Evolutionary conservation across 371 early-diverging fungal species (phyloP), one percentile per base, ranked within the genome.

Genomic region (Actinomortierella wolfii): DNA sequence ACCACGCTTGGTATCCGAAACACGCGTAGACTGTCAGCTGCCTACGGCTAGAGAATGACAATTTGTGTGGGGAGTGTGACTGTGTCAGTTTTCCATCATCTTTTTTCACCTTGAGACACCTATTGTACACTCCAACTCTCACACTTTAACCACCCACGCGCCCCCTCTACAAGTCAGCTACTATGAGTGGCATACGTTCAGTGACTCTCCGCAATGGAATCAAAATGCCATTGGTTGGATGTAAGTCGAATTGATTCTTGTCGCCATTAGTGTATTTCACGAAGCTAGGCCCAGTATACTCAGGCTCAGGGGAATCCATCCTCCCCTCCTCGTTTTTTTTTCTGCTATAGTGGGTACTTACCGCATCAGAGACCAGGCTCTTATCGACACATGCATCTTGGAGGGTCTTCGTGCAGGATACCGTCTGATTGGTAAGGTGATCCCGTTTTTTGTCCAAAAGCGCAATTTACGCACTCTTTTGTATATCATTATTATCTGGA

Each of bases 341-440:
- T 46, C 44, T 1, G 42, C 26, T 43, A 5, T 51, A 90, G 89
- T 91, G 59, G 93, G 92, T 17, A 92, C 93, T 0, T 92, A 87
- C 68, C 81, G 88, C 17, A 76, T 92, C 56, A 78, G 71, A 41
- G 79, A 82, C 17, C 77, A 78, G 26, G 79, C 77, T n/a, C 78
- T 67, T 17, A 56, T 85, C 24, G 59, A 79, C 17, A 58, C 69
- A 1, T 81, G 83, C 6, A 61, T 93, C 15, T 76, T 68, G 13
- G 78, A 79, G 58, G 92, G 90, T 0, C 67, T 93, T 17, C 64
- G 65, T 14, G 51, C 76, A 5, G 92, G 92, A 23, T 93, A 93
- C 71, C 78, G 91, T 28, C 73, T 88, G 1, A 87, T 93, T 56
- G 92, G 90, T 89, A 78, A 56, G 34, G 51, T 40, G 14, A n/a